Percentiles rank a stretch among this genome's conserved stretches.
These are phyloP conservation scores for Pichia sp. DNA, from an alignment of 1,139 yeast genomes.

Conservation along the genomic window DNA sequence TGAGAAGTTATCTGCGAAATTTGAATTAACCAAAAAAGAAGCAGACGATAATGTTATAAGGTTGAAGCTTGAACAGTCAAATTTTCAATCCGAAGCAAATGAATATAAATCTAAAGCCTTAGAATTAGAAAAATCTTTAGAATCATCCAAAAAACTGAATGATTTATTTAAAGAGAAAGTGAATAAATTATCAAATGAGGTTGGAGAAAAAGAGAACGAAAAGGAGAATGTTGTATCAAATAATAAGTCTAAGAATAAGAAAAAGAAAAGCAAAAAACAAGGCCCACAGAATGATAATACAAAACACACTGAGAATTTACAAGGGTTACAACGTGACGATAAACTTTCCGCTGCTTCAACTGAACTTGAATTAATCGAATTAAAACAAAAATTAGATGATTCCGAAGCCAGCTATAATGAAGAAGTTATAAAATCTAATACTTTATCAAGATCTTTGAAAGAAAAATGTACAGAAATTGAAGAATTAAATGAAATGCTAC, in stretches of 20 bases:
- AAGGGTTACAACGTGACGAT: background rate
- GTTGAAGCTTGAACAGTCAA: background rate
- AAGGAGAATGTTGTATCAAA: slow-evolving; percentile 4
- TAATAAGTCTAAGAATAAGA: slow-evolving; percentile 5
- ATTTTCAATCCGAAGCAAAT: background rate
- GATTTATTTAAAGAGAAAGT: slow-evolving; percentile 25
- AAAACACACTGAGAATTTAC: too few relatives aligned
- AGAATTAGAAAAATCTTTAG: slow-evolving; percentile 18
- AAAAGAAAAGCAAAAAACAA: slow-evolving; percentile 8
- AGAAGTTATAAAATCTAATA: slow-evolving; percentile 14
- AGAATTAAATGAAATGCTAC: slow-evolving; percentile 62
- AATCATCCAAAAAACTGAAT: slow-evolving; percentile 20
- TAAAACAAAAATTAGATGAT: slow-evolving; percentile 21
- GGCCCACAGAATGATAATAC: background rate
- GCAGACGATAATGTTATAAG: background rate
- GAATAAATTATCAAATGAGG: slow-evolving; percentile 17
- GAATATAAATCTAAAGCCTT: background rate
- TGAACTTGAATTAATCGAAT: slow-evolving; percentile 21
- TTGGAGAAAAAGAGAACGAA: background rate
- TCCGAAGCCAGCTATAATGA: slow-evolving; percentile 18
- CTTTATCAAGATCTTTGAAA: slow-evolving; percentile 11
- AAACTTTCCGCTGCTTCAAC: background rate
- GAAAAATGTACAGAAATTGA: slow-evolving; percentile 47
- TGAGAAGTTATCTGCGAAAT: background rate
- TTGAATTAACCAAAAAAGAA: background rate